A percentile compares a stretch with the other conserved stretches of the same genome.
These are phyloP conservation scores for Hanseniaspora valbyensis DNA, from an alignment of 805 yeast genomes.

Conservation along the genomic window DNA sequence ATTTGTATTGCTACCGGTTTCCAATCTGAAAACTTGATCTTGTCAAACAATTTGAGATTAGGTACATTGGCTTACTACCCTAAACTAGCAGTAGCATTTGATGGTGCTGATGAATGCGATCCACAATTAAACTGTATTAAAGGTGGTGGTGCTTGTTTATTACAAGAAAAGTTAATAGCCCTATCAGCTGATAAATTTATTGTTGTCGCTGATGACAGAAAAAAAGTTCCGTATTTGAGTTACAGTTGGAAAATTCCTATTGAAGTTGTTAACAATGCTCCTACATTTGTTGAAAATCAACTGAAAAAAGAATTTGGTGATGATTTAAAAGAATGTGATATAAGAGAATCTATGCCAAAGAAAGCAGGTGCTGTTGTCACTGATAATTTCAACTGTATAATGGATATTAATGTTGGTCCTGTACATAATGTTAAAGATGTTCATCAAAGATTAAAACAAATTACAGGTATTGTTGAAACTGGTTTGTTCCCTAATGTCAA, in stretches of 20 bases:
- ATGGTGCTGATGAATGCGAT: conserved; percentile 98
- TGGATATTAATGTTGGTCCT: conserved; percentile 87
- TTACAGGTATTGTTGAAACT: conserved; percentile 93
- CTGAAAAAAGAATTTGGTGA: conserved; percentile 33
- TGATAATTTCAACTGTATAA: conserved; percentile 84
- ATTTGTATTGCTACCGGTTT: conserved; percentile 93
- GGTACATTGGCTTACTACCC: conserved; percentile 80
- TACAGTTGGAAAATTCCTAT: conserved; percentile 91
- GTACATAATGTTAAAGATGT: conserved; percentile 43
- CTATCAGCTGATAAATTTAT: conserved; percentile 63
- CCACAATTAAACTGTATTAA: conserved; percentile 69
- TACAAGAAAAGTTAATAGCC: conserved; percentile 93
- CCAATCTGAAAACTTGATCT: conserved; percentile 78
- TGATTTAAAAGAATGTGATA: conserved; percentile 49
- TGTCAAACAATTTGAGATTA: conserved; percentile 64
- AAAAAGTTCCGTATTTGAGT: conserved; percentile 66
- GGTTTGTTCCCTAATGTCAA: conserved; percentile 61
- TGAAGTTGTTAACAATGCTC: conserved; percentile 85
- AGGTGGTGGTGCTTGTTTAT: conserved; percentile 97
- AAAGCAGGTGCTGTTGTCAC: conserved; percentile 97
- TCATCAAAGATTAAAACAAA: conserved; percentile 53
- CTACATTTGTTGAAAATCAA: conserved; percentile 60
- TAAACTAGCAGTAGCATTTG: conserved; percentile 81
- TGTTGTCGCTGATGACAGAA: conserved; percentile 86
- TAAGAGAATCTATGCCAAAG: conserved; percentile 78